Base-by-base conservation (phyloP, 345 rosid genomes). In the Salix suchowensis region DNA sequence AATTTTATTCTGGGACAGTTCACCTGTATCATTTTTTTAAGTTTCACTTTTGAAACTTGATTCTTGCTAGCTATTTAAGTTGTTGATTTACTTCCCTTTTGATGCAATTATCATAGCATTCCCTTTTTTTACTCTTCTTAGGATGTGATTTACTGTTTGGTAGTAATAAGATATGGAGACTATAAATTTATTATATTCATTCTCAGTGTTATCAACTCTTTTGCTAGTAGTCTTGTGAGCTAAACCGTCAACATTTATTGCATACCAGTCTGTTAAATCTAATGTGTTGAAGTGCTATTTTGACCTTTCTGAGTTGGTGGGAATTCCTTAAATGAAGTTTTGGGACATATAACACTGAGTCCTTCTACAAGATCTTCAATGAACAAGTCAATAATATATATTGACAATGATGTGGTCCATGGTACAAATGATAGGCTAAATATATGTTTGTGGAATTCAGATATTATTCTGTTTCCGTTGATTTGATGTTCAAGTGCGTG, bases 81-180 rank as follows among this genome's bases (percentile, higher is more conserved):
- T 19, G 36, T 34, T 48, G 26, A 23, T 36, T 39, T 37, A 5
- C 2, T 37, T 3, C 10, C 36, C 11, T 70, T 26, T 70, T 5
- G 39, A 28, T 30, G 58, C 30, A 14, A 37, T 30, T 54, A 40
- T 50, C 28, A 19, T 24, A 26, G 2, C 9, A 18, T 10, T 18
- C 44, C 7, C 46, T 16, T 26, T 62, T 19, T 64, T 6, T 61
- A 14, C 52, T 4, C 2, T 16, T 74, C 32, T 26, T 34, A 34
- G 67, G 24, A n/a, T 70, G 62, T 71, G 15, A 76, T 48, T 55
- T 70, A 46, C 26, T 70, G 37, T 12, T 77, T 72, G 28, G 44
- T 32, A 65, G 48, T 64, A 54, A 44, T 44, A 44, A 44, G 50
- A 14, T 13, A 72, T 40, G 72, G 28, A 21, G 80, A 37, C 58